phyloP scores from a whole-genome alignment of 768 basidiomycete species.

The Gyrodon lividus region DNA sequence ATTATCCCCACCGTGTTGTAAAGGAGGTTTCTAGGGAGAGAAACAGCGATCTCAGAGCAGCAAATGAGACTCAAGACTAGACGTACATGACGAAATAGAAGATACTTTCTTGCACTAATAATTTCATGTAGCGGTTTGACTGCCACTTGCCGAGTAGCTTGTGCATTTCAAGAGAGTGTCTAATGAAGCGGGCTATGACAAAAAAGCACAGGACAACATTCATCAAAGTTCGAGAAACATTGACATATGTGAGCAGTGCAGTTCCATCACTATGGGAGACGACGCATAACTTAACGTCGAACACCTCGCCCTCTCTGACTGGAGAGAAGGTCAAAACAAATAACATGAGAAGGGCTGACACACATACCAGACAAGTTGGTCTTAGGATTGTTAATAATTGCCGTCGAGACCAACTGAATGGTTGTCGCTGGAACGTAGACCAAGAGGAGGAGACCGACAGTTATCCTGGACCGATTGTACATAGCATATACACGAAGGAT shows the following conservation, averaged over 20 bases:
- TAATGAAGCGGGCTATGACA: not conserved
- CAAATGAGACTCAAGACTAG: not conserved
- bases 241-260: no score
- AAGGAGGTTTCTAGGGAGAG: no score
- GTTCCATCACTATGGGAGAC: no score
- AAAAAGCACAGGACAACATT: slow-evolving; percentile 12
- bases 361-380: not conserved
- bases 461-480: slow-evolving; percentile 13
- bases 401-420: not conserved
- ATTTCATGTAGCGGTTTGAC: slow-evolving; percentile 12
- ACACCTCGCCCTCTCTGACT: no score
- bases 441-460: slow-evolving; percentile 15
- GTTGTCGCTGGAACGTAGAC: slow-evolving; percentile 7
- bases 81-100: slow-evolving; percentile 20
- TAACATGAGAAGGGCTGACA: no score
- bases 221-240: no score
- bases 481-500: slow-evolving; percentile 26
- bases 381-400: not conserved
- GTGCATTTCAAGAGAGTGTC: slow-evolving; percentile 12
- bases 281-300: no score
- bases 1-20: no score
- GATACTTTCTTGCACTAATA: slow-evolving; percentile 13
- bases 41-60: no score
- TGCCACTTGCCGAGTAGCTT: slow-evolving; percentile 6
- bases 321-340: no score